Evolutionary conservation across 2,329 filamentous ascomycete species (phyloP).

Genomic region (Macrophomina pseudophaseolina): DNA sequence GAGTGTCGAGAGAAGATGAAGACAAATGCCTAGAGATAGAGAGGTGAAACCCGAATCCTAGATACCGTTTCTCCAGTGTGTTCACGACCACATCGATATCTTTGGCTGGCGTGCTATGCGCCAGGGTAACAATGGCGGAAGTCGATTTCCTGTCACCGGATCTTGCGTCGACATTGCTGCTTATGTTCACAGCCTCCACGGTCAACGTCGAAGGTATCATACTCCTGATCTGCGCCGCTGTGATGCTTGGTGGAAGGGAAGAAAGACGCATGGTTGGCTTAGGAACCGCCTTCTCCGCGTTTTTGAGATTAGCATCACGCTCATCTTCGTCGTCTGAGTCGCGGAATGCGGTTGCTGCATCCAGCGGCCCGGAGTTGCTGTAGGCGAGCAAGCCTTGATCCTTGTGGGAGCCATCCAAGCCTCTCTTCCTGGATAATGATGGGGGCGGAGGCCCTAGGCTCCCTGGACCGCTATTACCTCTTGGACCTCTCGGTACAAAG

Average conservation of each 20-base stretch:
- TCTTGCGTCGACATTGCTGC: slow-evolving; percentile 59
- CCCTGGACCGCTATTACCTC: slow-evolving; percentile 56
- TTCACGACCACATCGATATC: slow-evolving; percentile 84
- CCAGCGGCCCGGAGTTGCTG: slow-evolving; percentile 41
- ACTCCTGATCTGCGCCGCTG: slow-evolving; percentile 55
- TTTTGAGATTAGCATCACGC: slow-evolving; percentile 45
- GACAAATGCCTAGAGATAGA: slow-evolving; percentile 82
- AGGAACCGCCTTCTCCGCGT: slow-evolving; percentile 54
- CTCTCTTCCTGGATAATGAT: slow-evolving; percentile 50
- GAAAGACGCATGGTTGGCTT: slow-evolving; percentile 62
- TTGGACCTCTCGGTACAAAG: slow-evolving; percentile 51
- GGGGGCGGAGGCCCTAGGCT: slow-evolving; percentile 52
- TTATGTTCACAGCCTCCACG: slow-evolving; percentile 75
- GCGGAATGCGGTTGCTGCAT: slow-evolving; percentile 48
- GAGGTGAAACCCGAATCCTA: slow-evolving; percentile 83
- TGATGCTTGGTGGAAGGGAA: slow-evolving; percentile 59
- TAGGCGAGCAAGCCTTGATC: slow-evolving; percentile 48
- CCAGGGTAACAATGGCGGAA: slow-evolving; percentile 79
- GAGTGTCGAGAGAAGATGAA: slow-evolving; percentile 68
- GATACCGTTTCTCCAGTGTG: slow-evolving; percentile 78
- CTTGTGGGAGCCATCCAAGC: slow-evolving; percentile 47
- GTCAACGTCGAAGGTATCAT: slow-evolving; percentile 60
- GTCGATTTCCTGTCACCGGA: slow-evolving; percentile 70
- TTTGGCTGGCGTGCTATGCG: slow-evolving; percentile 78
- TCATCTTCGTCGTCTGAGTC: slow-evolving; percentile 51